A percentile compares a stretch with the other conserved stretches of the same genome.
Evolutionary conservation across 1,139 yeast species (phyloP).

Genomic region (Hyphopichia burtonii): DNA sequence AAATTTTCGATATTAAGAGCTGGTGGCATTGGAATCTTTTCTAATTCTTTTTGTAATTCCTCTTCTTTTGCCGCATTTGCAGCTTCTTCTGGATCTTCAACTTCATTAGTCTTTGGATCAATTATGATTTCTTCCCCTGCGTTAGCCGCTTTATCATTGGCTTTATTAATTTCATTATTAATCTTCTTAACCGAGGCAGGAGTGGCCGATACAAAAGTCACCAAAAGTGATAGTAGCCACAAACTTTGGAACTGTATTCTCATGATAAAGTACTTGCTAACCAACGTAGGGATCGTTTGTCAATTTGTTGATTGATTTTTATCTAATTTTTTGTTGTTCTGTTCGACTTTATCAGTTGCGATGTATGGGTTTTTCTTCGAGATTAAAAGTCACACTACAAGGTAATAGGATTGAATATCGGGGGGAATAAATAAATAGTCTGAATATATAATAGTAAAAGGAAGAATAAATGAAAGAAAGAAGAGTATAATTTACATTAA

Average conservation of each 20-base stretch:
- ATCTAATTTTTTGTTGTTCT: not conserved
- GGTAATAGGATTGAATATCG: not conserved
- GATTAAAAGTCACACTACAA: no score
- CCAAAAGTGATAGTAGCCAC: slow-evolving; percentile 1
- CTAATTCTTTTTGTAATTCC: slow-evolving; percentile 3
- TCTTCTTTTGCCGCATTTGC: slow-evolving; percentile 4
- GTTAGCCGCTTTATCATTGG: not conserved
- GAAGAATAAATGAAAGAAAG: not conserved
- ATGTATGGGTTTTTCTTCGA: not conserved
- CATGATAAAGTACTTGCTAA: not conserved
- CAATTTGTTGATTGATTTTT: not conserved
- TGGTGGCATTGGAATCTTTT: slow-evolving; percentile 16
- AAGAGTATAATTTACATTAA: not conserved
- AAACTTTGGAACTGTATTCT: not conserved
- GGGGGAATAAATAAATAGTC: not conserved
- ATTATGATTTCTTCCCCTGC: not conserved
- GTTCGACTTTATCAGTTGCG: not conserved
- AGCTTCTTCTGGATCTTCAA: slow-evolving; percentile 8
- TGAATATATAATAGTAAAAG: not conserved
- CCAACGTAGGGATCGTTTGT: not conserved
- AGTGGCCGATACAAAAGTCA: not conserved
- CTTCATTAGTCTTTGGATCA: slow-evolving; percentile 4
- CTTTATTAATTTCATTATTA: not conserved
- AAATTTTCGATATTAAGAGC: slow-evolving; percentile 36
- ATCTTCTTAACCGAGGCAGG: slow-evolving; percentile 2